Percentiles rank a stretch among this genome's conserved stretches.
Conservation (phyloP, 257 asterid genomes). For the Nicotiana undulata region DNA sequence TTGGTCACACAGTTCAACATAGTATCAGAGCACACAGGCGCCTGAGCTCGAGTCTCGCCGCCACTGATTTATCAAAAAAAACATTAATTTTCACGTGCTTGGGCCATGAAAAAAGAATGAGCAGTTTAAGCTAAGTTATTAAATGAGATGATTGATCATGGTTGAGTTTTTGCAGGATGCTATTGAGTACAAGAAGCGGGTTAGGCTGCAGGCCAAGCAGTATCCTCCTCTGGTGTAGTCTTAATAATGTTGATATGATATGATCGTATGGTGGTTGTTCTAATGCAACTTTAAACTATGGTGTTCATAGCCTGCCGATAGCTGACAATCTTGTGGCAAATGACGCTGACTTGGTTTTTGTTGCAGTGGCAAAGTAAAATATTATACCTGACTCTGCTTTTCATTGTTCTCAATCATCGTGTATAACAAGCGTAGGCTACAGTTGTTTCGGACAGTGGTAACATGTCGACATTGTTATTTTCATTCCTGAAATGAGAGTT, state of each 20-base stretch:
- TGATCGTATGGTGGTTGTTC: not conserved
- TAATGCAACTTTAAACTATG: not conserved
- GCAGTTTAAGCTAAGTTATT: not conserved
- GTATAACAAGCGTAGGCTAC: not conserved
- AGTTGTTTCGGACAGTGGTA: not conserved
- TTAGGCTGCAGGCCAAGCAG: slow-evolving; percentile 72
- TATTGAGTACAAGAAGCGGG: slow-evolving; percentile 70
- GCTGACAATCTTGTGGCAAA: not conserved
- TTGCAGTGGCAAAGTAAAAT: not conserved
- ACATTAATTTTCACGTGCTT: not conserved
- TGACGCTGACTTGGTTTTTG: not conserved
- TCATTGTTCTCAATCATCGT: not conserved
- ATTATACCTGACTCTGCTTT: slow-evolving; percentile 7
- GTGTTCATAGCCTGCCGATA: not conserved
- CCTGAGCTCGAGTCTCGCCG: not conserved
- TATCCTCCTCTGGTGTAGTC: slow-evolving; percentile 51
- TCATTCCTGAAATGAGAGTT: not conserved
- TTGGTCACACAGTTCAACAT: not conserved
- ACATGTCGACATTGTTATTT: not conserved
- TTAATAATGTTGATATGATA: slow-evolving; percentile 8
- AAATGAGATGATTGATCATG: not conserved
- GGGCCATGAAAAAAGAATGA: not conserved
- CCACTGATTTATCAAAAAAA: not conserved
- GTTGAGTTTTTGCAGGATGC: slow-evolving; percentile 47
- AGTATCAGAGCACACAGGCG: not conserved